A percentile compares a stretch with the other conserved stretches of the same genome.
phyloP scores from a whole-genome alignment of 805 yeast genomes.

The Kuraishia cidri region DNA sequence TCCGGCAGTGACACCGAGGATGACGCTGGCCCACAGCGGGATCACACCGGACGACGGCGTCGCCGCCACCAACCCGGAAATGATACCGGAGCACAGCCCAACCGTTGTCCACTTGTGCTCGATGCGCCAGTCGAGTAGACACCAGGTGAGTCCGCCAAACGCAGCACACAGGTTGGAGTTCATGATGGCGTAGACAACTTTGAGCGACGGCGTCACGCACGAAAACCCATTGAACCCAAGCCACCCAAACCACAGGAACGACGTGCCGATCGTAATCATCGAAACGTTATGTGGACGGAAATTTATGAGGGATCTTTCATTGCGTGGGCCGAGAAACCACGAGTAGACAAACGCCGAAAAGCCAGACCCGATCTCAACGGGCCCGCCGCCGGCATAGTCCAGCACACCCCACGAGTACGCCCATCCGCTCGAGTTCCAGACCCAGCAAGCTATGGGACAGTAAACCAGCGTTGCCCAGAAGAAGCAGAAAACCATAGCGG shows the following conservation, averaged over 20 bases:
- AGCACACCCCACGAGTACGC: conserved; percentile 85
- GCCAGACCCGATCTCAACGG: conserved; percentile 90
- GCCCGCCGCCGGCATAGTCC: conserved; percentile 98
- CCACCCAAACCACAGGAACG: conserved; percentile 92
- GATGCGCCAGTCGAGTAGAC: conserved; percentile 77
- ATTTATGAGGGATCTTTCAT: conserved; percentile 68
- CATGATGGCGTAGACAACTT: conserved; percentile 85
- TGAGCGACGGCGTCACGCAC: conserved; percentile 70
- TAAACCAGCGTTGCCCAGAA: conserved; percentile 88
- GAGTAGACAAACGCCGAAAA: conserved; percentile 84
- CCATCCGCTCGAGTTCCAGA: conserved; percentile 94
- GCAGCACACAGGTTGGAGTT: conserved; percentile 88
- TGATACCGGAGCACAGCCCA: conserved; percentile 90
- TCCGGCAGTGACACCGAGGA: conserved; percentile 77
- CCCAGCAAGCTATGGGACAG: conserved; percentile 94
- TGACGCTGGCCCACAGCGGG: conserved; percentile 84
- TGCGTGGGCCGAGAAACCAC: conserved; percentile 72
- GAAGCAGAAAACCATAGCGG: conserved; percentile 75
- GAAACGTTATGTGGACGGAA: conserved; percentile 95
- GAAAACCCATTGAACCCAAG: conserved; percentile 91
- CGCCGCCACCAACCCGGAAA: conserved; percentile 94
- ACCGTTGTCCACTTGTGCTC: conserved; percentile 92
- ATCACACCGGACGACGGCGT: conserved; percentile 92
- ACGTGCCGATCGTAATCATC: conserved; percentile 81
- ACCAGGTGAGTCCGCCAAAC: conserved; percentile 89